phyloP scores from a whole-genome alignment of 2,329 filamentous ascomycete genomes.

The Pseudogymnoascus sp. region DNA sequence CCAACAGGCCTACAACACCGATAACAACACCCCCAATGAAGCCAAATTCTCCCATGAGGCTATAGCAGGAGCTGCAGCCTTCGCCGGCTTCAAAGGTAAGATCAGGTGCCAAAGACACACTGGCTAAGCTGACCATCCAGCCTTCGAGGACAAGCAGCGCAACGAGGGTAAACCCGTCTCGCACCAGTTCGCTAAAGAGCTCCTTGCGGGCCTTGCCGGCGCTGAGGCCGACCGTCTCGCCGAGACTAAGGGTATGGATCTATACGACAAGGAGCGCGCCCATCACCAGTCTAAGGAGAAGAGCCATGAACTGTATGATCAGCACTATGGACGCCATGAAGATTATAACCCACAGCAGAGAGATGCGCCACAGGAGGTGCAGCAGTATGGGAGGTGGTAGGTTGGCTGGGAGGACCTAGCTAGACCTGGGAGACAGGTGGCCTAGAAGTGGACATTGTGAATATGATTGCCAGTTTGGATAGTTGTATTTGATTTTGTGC shows the following conservation, averaged over 20 bases:
- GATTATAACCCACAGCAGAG: conserved; percentile 32
- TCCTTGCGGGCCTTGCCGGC: conserved; percentile 62
- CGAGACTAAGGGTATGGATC: conserved; percentile 61
- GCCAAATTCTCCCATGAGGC: conserved; percentile 63
- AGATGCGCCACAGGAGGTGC: conserved; percentile 26
- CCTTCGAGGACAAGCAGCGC: conserved; percentile 68
- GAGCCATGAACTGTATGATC: conserved; percentile 51
- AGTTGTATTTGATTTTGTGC: neutral
- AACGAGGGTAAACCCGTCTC: conserved; percentile 60
- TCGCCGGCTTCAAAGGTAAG: conserved; percentile 62
- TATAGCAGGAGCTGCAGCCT: conserved; percentile 66
- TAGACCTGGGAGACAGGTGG: neutral
- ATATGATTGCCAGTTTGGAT: neutral
- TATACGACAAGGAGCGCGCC: conserved; percentile 47
- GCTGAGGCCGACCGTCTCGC: conserved; percentile 69
- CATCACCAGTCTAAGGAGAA: conserved; percentile 50
- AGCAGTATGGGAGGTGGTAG: conserved; percentile 19
- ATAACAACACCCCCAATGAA: conserved; percentile 35
- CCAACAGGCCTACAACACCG: conserved; percentile 34
- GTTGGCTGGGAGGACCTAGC: neutral
- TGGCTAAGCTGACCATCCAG: neutral
- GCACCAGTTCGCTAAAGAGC: conserved; percentile 70
- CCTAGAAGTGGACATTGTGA: neutral
- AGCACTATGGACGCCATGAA: conserved; percentile 44
- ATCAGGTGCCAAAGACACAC: neutral